Evolutionary conservation across 2,329 filamentous ascomycete species (phyloP).

Genomic region (Neofusicoccum sp.): DNA sequence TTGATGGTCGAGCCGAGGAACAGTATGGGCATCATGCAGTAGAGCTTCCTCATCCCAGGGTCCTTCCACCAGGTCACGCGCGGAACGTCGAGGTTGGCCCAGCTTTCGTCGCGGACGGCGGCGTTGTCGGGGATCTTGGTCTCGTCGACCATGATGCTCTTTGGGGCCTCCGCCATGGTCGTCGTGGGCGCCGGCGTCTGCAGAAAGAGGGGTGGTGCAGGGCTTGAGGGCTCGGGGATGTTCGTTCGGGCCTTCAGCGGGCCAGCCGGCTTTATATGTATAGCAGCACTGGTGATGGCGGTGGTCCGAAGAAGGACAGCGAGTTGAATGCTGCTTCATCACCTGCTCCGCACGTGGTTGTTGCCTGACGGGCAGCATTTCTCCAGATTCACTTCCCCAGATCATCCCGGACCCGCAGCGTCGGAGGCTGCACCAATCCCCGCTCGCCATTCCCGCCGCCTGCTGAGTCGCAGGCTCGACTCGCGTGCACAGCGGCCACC

Average conservation of each 20-base stretch:
- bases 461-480: not conserved
- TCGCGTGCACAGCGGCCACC: too few relatives aligned
- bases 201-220: too few relatives aligned
- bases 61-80: constrained; percentile 38
- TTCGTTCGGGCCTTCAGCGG: too few relatives aligned
- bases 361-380: too few relatives aligned
- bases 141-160: not conserved
- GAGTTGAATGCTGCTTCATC: too few relatives aligned
- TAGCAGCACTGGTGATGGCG: too few relatives aligned
- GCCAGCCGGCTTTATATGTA: too few relatives aligned
- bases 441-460: not conserved
- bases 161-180: not conserved
- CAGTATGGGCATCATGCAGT: constrained; percentile 37
- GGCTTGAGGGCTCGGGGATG: too few relatives aligned
- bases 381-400: constrained; percentile 14
- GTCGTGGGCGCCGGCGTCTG: not conserved
- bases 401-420: constrained; percentile 4
- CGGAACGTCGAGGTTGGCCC: constrained; percentile 29
- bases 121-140: constrained; percentile 1
- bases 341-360: too few relatives aligned
- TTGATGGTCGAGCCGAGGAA: constrained; percentile 41
- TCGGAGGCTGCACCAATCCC: not conserved
- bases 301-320: too few relatives aligned
- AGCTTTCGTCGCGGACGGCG: not conserved
- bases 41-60: constrained; percentile 32